Evolutionary conservation across 2,329 filamentous ascomycete genomes (phyloP), one percentile per base, ranked within the genome.

Genomic region (Exophiala mesophila): DNA sequence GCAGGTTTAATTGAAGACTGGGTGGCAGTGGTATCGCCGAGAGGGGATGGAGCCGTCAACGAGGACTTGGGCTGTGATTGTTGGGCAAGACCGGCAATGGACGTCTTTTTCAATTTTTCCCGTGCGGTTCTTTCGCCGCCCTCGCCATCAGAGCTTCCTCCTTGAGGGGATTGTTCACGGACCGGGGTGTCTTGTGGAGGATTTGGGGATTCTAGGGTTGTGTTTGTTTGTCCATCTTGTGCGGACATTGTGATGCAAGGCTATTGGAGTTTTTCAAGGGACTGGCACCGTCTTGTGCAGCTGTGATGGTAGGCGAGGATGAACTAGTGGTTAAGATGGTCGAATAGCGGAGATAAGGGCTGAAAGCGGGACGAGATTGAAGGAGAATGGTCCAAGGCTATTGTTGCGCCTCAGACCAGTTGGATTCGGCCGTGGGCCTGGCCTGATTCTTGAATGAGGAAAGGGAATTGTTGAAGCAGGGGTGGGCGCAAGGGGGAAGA

Each of bases 81-180:
- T 36, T 48, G 49, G 17, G 48, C 30, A 10, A 57, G 51, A 32
- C 68, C 63, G 28, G 71, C 72, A 42, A 82, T 78, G n/a, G 73
- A 70, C 3, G 78, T 78, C 55, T 80, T 73, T 60, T 78, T 74
- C 40, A 82, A 63, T 61, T 79, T 76, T 58, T 80, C 73, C 44
- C 78, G 67, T 26, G 80, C 74, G 6, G 76, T 76, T 46, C 70
- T 72, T 58, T 80, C 77, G 47, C 72, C 70, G 66, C 50, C 44
- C 26, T 54, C 51, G 18, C 49, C 49, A 34, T 53, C 50, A n/a
- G 50, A 53, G 34, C 48, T 51, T 10, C 39, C 40, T 15, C 40
- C 50, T 21, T 41, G 42, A 24, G 45, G 42, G 4, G 48, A 30
- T 12, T 37, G 39, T 23, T 52, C 49, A 19, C 39, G 39, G 13